Evolutionary conservation across 23 red algal species (phyloP), one percentile per base, ranked within the genome.

Genomic region (Gracilaria caudata): DNA sequence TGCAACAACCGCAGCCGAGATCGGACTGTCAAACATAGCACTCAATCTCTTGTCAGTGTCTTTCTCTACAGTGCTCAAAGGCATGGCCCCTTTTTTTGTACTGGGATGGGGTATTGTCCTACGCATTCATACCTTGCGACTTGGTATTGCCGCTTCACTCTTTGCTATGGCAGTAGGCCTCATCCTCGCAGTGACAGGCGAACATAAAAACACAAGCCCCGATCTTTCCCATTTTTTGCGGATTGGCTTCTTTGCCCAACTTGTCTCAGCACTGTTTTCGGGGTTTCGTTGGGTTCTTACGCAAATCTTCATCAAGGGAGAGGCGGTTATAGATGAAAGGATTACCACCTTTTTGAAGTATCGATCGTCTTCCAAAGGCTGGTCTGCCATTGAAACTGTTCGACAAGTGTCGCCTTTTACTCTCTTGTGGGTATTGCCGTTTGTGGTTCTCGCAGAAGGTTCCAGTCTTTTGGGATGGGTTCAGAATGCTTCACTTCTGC

Each of bases 261-360:
- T 98, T 30, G 5, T 57, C 5, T 92, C 89, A 13, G 84, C 81
- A 24, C 59, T 94, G 26, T 65, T 94, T 28, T 86, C 89, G 14
- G 96, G 93, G 16, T 93, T 95, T 81, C 93, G 96, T 21, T 98
- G 96, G 96, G 75, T 92, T 12, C 80, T 95, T 4, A 93, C 90
- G 20, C 90, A 93, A 56, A n/a, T 86, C 9, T 85, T 86, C 46
- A 71, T 86, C 7, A 80, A 84, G 11, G 79, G 73, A 26, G 70
- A 84, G 6, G 2, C 81, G 2, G 39, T 79, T 26, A 19, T 39
- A 20, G 37, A 56, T 51, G 20, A 61, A 17, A 43, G 47, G 9
- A 24, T 81, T 28, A 34, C 70, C 36, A 32, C 13, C 10, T 19
- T 68, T 7, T n/a, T 85, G 2, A 80, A 64, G 33, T 46, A 80